These are phyloP conservation scores for Cryptococcus floricola DNA, from an alignment of 1,284 basidiomycete genomes.

Conservation along the genomic window DNA sequence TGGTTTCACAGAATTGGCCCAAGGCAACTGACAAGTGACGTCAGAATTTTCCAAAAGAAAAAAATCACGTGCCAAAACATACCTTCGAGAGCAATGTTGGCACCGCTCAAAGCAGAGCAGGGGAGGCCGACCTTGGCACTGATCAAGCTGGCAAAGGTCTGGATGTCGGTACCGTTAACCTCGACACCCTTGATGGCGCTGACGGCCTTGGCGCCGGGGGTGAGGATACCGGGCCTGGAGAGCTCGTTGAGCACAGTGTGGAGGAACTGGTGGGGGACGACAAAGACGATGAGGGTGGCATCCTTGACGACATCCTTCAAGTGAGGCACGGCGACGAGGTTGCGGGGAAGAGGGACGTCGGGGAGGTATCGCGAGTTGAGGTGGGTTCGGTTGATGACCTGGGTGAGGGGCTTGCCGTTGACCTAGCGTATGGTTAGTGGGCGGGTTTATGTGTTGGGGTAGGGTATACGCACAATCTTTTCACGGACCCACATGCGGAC, in stretches of 20 bases:
- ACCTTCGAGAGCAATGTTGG: slow-evolving; percentile 59
- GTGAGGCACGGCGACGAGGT: slow-evolving; percentile 55
- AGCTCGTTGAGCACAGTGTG: slow-evolving; percentile 47
- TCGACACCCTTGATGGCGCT: slow-evolving; percentile 57
- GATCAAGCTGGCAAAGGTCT: slow-evolving; percentile 58
- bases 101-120: slow-evolving; percentile 56
- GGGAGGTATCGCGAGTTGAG: slow-evolving; percentile 58
- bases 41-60: not conserved
- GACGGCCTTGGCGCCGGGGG: slow-evolving; percentile 49
- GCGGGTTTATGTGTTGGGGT: too few relatives aligned
- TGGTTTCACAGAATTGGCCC: slow-evolving; percentile 58
- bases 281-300: slow-evolving; percentile 57
- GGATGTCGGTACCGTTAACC: slow-evolving; percentile 54
- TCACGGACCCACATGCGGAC: slow-evolving; percentile 56
- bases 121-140: slow-evolving; percentile 53
- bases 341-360: slow-evolving; percentile 54
- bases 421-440: slow-evolving; percentile 36
- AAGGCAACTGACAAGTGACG: slow-evolving; percentile 48
- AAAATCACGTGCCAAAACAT: not conserved
- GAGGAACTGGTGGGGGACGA: slow-evolving; percentile 54
- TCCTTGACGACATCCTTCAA: slow-evolving; percentile 54
- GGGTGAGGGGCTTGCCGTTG: slow-evolving; percentile 55
- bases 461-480: slow-evolving; percentile 38
- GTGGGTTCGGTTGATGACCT: slow-evolving; percentile 57
- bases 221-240: slow-evolving; percentile 48